Conservation (phyloP, 768 basidiomycete genomes). For the Leccinellum luteum region DNA sequence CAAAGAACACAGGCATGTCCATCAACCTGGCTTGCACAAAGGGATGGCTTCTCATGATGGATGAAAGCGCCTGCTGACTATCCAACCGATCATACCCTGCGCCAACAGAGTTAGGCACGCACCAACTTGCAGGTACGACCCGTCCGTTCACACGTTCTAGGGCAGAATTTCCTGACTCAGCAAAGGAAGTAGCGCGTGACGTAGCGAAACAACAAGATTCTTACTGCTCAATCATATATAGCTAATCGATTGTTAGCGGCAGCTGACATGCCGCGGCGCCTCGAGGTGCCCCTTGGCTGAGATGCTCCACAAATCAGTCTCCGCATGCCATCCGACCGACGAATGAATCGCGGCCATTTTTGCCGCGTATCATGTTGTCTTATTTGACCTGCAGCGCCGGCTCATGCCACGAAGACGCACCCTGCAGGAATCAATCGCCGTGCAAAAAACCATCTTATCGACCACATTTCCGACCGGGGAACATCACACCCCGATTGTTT, state of each 20-base stretch:
- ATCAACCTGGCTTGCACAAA: background rate
- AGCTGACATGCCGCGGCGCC: background rate
- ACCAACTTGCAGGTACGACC: background rate
- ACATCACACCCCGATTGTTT: background rate
- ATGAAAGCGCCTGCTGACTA: background rate
- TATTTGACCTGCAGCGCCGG: background rate
- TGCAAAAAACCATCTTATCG: background rate
- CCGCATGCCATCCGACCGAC: background rate
- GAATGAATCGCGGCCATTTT: background rate
- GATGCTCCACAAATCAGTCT: background rate
- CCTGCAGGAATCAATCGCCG: background rate
- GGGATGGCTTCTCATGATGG: background rate
- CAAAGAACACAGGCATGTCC: background rate
- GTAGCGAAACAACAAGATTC: background rate
- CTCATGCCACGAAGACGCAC: background rate
- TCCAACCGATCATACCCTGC: background rate
- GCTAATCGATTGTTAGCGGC: background rate
- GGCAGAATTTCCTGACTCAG: background rate
- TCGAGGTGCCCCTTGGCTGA: background rate
- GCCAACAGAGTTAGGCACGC: background rate
- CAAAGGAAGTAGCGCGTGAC: background rate
- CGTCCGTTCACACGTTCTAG: background rate
- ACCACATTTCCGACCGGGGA: background rate
- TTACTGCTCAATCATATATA: background rate
- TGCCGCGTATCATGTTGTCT: no score